Evolutionary conservation across 345 rosid species (phyloP).

Genomic region (Toxicodendron radicans): DNA sequence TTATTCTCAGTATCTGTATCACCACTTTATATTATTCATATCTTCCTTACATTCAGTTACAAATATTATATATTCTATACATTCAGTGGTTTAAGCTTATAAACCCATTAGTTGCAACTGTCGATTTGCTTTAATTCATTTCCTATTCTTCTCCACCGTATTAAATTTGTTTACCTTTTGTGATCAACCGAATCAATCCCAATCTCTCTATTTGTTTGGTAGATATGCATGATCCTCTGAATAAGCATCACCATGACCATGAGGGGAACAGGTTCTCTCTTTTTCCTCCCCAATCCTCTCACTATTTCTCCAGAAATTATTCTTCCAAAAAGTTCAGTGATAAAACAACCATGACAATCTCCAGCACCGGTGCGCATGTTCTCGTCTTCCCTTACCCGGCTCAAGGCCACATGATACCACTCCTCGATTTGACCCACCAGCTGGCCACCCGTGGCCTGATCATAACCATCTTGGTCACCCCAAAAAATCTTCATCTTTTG

Average conservation of each 20-base stretch:
- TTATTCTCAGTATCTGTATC: no score
- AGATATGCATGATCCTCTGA: background rate
- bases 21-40: no score
- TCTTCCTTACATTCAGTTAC: no score
- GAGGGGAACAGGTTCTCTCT: background rate
- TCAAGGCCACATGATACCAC: conserved; percentile 64
- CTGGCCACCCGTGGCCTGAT: conserved; percentile 45
- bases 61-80: no score
- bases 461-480: conserved; percentile 47
- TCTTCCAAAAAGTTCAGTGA: background rate
- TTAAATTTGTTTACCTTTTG: no score
- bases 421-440: conserved; percentile 57
- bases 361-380: background rate
- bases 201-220: no score
- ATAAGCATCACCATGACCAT: background rate
- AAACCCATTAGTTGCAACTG: no score
- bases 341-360: background rate
- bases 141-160: no score
- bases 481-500: conserved; percentile 41
- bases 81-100: no score
- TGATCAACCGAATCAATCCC: no score
- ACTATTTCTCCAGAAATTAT: background rate
- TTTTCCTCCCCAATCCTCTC: background rate
- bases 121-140: no score
- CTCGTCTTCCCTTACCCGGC: conserved; percentile 53